These are phyloP conservation scores for Monilinia vaccinii-corymbosi DNA, from an alignment of 2,329 filamentous ascomycete species.

Conservation along the genomic window DNA sequence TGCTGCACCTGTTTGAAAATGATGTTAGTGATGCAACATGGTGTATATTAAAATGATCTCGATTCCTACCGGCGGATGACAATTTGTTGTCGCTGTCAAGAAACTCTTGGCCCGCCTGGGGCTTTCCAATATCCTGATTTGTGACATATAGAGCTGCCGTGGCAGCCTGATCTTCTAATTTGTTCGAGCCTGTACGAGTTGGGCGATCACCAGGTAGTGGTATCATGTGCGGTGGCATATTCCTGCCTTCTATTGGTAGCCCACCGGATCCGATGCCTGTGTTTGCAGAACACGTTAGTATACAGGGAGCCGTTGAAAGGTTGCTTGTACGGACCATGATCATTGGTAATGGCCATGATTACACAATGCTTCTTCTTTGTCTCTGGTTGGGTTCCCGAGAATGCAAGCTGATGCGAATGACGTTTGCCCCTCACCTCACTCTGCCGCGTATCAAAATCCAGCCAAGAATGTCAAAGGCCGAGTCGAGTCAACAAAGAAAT, in stretches of 20 bases:
- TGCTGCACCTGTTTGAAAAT: slow-evolving; percentile 41
- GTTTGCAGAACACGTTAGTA: not conserved
- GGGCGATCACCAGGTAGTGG: slow-evolving; percentile 26
- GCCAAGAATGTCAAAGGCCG: not conserved
- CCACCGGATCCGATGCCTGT: not conserved
- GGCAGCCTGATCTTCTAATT: slow-evolving; percentile 42
- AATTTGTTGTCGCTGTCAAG: slow-evolving; percentile 46
- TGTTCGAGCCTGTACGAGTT: slow-evolving; percentile 16
- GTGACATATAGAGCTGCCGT: slow-evolving; percentile 50
- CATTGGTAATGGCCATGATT: not conserved
- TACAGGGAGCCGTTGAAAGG: not conserved
- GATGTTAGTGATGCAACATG: not conserved
- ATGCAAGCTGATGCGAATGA: not conserved
- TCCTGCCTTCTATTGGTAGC: not conserved
- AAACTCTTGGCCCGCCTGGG: slow-evolving; percentile 14
- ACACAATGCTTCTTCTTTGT: not conserved
- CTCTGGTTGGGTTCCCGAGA: not conserved
- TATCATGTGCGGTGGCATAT: slow-evolving; percentile 13
- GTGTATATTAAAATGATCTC: not conserved
- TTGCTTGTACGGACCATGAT: not conserved
- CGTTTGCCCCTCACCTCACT: not conserved
- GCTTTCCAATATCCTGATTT: slow-evolving; percentile 24
- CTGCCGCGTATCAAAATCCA: not conserved
- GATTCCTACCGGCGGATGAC: slow-evolving; percentile 44
- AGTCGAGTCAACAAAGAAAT: not conserved